Evolutionary conservation across 768 basidiomycete genomes (phyloP).

Genomic region (Lepiota brunneoincarnata): DNA sequence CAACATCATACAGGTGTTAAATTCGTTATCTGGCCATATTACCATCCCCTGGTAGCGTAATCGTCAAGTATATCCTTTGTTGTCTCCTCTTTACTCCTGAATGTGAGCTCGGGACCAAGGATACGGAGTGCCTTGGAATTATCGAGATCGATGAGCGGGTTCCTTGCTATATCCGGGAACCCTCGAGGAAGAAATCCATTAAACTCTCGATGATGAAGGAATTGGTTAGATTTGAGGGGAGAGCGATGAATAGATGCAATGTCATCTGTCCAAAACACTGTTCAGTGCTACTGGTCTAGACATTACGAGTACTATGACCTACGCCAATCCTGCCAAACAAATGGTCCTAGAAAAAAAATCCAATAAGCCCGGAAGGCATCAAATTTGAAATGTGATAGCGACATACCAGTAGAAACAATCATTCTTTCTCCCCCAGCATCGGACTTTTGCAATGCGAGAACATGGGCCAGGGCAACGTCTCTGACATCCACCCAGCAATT

Average conservation of each 20-base stretch:
- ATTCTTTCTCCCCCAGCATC: slow-evolving; percentile 54
- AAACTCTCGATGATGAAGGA: neutral
- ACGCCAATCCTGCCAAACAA: neutral
- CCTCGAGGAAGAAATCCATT: neutral
- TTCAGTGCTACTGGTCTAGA: neutral
- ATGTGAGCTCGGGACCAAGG: neutral
- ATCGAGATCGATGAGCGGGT: neutral
- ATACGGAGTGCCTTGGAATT: neutral
- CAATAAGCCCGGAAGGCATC: neutral
- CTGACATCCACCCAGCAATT: slow-evolving; percentile 41
- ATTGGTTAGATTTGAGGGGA: neutral
- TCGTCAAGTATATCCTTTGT: slow-evolving; percentile 9
- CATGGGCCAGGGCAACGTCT: slow-evolving; percentile 53
- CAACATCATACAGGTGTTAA: no score
- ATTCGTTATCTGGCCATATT: neutral
- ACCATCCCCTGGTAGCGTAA: slow-evolving; percentile 4
- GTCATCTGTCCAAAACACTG: neutral
- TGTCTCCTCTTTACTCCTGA: neutral
- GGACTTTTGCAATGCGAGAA: slow-evolving; percentile 41
- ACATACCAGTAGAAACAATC: slow-evolving; percentile 35
- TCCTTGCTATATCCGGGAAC: neutral
- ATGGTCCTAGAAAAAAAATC: neutral
- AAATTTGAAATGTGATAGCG: neutral
- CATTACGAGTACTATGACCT: neutral
- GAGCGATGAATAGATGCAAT: neutral